Evolutionary conservation across 1,284 basidiomycete genomes (phyloP), one percentile per base, ranked within the genome.

Genomic region (Ustilago tritici): DNA sequence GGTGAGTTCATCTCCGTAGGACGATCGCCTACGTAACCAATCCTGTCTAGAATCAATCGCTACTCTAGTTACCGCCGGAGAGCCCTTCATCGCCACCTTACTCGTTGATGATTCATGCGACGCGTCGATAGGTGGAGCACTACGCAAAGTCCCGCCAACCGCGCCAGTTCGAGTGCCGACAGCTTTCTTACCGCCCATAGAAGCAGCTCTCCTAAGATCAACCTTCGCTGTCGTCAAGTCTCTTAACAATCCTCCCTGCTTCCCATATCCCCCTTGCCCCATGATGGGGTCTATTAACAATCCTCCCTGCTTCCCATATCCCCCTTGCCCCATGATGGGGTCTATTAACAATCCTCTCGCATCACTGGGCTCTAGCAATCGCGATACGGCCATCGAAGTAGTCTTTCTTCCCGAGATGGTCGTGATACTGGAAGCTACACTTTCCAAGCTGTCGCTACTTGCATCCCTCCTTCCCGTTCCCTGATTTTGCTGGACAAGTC

Each of bases 401-500:
- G 75, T 72, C 14, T 58, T 58, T n/a, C 71, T 70, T 14, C 71
- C 70, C 1, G 70, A 66, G 36, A 83, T 73, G 55, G 78, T 82
- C 36, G 73, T 72, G 57, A 83, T 73, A 70, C 76, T 81, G 56
- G 80, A 80, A 4, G 79, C 76, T 50, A 79, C 68, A 54, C 72
- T 76, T 43, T 79, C 76, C 17, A 83, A 56, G 49, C 80, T 82
- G 61, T 80, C 81, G 40, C 40, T 77, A 68, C 80, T 82, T 5
- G 70, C 69, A 3, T 80, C 76, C 28, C 80, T 57, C 3, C 63
- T 38, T 5, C 50, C 19, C 14, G 41, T 6, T 36, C 52, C 35
- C 0, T 38, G 31, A 1, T 56, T 35, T 47, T 35, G 38, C 9
- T 76, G 67, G 46, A 61, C 41, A 10, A 68, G 9, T 10, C 63